Evolutionary conservation across 225 moss, liverwort and hornwort species (phyloP), one percentile per base, ranked within the genome.

Genomic region (Sphagnum contortum): DNA sequence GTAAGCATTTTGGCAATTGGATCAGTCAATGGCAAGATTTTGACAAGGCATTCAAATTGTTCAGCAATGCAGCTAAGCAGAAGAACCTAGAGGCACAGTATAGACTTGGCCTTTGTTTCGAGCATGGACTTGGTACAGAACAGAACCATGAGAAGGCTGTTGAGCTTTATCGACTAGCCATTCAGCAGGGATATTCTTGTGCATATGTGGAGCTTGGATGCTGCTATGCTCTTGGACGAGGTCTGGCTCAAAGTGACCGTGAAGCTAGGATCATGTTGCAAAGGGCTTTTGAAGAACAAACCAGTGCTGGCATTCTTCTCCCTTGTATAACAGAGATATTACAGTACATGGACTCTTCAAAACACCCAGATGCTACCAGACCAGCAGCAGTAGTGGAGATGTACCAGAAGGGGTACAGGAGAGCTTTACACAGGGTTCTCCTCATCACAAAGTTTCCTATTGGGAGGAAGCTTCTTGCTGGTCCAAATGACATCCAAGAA

Each of bases 1-100:
- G 79, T 10, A 68, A 76, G 13, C 47, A 76, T 56, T 82, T 82
- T 57, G 71, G 76, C 50, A 79, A 73, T 48, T 82, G 82, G 82
- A 53, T 76, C 5, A 76, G 68, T 2, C 73, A 71, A 49, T 75
- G 78, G 5, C 79, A 76, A 47, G 70, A 73, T 51, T 47, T 76
- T 47, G 79, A 79, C 57, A 82, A 79, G 7, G 62, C 79, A 12
- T 82, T 76, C 64, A 60, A 69, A 45, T 76, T 82, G 51, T 79
- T 79, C 69, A 14, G 12, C 4, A 69, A 59, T 12, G 72, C 69
- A 6, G 75, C 79, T 13, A 71, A 61, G 10, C 71, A 79, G 47
- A 66, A 71, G 45, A 67, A 82, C 13, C 71, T 76, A 0, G 82
- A 82, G 57, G 72, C 76, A 9, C 73, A 75, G 11, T 82, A 79